phyloP scores from a whole-genome alignment of 352 stramenopile species.

The Pythium guiyangense region DNA sequence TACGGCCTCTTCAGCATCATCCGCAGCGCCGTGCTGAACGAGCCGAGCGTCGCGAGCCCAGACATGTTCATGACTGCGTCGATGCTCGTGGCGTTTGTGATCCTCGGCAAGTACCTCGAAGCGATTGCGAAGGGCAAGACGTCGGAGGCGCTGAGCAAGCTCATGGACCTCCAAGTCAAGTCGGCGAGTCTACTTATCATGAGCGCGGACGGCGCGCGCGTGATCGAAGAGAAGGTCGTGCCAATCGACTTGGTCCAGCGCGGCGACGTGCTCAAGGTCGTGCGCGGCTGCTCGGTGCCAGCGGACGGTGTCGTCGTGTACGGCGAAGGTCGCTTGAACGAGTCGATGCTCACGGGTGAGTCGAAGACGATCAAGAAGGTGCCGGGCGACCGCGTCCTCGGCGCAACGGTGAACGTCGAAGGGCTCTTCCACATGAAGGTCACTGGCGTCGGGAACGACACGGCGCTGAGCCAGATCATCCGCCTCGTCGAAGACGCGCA shows the following conservation, averaged over 20 bases:
- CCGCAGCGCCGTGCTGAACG: slow-evolving; percentile 53
- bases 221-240: slow-evolving; percentile 74
- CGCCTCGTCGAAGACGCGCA: slow-evolving; percentile 98
- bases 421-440: slow-evolving; percentile 92
- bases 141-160: slow-evolving; percentile 91
- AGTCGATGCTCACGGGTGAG: slow-evolving; percentile 95
- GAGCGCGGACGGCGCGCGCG: slow-evolving; percentile 41
- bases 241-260: slow-evolving; percentile 87
- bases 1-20: slow-evolving; percentile 92
- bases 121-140: slow-evolving; percentile 92
- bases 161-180: slow-evolving; percentile 96
- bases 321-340: slow-evolving; percentile 89
- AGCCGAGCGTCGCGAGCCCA: slow-evolving; percentile 59
- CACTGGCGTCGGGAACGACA: slow-evolving; percentile 91
- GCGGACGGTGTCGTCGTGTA: slow-evolving; percentile 91
- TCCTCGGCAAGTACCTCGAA: slow-evolving; percentile 98
- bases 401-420: slow-evolving; percentile 91
- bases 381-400: slow-evolving; percentile 80
- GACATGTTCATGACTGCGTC: slow-evolving; percentile 98
- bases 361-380: slow-evolving; percentile 93
- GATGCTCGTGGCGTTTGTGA: slow-evolving; percentile 98
- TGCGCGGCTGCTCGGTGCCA: slow-evolving; percentile 90
- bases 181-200: slow-evolving; percentile 91
- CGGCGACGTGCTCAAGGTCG: slow-evolving; percentile 92
- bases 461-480: slow-evolving; percentile 96